Conservation (phyloP, 768 basidiomycete species). For the Tylopilus sp. region DNA sequence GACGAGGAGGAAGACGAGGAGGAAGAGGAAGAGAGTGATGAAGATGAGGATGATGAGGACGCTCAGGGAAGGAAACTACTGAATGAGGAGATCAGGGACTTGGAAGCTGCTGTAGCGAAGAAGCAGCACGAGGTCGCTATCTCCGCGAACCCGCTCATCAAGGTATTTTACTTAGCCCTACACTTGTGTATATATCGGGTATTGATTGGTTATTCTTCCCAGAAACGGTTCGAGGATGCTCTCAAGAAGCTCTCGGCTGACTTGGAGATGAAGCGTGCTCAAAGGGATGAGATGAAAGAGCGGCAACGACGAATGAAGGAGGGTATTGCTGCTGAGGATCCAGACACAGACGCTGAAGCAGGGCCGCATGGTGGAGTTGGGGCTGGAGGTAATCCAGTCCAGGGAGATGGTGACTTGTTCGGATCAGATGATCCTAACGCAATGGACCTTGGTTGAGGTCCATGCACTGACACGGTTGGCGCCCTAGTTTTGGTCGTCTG, state of each 20-base stretch:
- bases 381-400: constrained; percentile 20
- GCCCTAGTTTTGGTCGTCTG: neutral
- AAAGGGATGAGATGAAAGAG: constrained; percentile 78
- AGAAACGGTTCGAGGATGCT: constrained; percentile 94
- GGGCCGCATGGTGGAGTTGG: constrained; percentile 37
- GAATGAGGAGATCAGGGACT: constrained; percentile 85
- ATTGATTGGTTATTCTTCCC: constrained; percentile 3
- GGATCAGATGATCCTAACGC: constrained; percentile 44
- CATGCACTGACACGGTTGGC: neutral
- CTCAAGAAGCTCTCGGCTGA: constrained; percentile 84
- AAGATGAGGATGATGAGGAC: constrained; percentile 82
- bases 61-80: constrained; percentile 74
- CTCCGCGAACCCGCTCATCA: constrained; percentile 84
- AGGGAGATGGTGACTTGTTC: constrained; percentile 37
- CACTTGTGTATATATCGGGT: neutral
- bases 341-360: constrained; percentile 39
- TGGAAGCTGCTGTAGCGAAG: constrained; percentile 84
- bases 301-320: constrained; percentile 69
- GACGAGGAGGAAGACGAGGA: constrained; percentile 65
- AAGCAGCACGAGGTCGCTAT: constrained; percentile 80
- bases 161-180: constrained; percentile 39
- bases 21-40: constrained; percentile 46
- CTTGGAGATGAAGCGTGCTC: constrained; percentile 77
- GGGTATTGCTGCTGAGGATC: constrained; percentile 45
- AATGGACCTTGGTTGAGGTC: constrained; percentile 32